Evolutionary conservation across 2,329 filamentous ascomycete genomes (phyloP), one percentile per base, ranked within the genome.

Genomic region (Myriosclerotinia curreyana): DNA sequence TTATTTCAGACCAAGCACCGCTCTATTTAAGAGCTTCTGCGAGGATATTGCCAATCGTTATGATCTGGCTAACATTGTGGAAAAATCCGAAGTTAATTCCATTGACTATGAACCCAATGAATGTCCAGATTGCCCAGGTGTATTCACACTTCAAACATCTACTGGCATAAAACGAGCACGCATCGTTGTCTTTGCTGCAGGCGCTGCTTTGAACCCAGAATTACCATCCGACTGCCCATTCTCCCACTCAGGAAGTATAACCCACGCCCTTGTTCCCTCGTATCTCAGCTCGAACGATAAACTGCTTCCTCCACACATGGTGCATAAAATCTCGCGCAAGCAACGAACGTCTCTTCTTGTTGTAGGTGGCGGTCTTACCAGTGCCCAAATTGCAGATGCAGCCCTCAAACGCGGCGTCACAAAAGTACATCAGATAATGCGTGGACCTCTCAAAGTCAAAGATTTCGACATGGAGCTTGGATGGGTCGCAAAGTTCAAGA

Each of bases 401-500:
- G 85, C 85, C 0, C 77, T 92, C 64, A 81, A 83, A 11, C 80
- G 80, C 31, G 88, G 89, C 0, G 86, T 91, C 0, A 81, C 78
- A 0, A 88, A 86, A 67, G 86, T 93, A 0, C 90, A 83, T 79
- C 83, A 90, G 60, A 72, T 94, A 34, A 86, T 92, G 82, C 82
- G 91, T 0, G 80, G 82, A 0, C 76, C 78, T 0, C 70, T 82
- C 20, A 74, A 73, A 65, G 81, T 91, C 58, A 94, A 94, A 75
- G 86, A 88, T 65, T 94, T 94, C 68, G 91, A 94, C 70, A 82
- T 94, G 31, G 84, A 87, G 64, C 80, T 94, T 1, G 82, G 84
- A 55, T 95, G 91, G 91, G 89, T 94, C 75, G 89, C 88, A 12
- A 94, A 94, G 73, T 94, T 90, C 75, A 86, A 87, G 64, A 94